phyloP scores from a whole-genome alignment of 2,329 filamentous ascomycete species.

The Penicillium sp. region DNA sequence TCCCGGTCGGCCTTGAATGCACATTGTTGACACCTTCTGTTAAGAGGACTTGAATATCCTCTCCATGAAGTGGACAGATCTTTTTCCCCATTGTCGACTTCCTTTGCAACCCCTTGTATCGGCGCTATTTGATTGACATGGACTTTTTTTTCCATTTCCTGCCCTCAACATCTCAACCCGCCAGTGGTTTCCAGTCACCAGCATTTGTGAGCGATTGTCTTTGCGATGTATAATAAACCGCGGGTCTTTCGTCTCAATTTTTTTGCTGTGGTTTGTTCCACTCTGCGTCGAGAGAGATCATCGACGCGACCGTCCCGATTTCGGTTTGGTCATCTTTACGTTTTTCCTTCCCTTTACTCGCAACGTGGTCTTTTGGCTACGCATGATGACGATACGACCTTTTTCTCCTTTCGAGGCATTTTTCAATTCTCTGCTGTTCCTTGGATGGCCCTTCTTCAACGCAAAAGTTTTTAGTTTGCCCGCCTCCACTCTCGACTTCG shows the following conservation, averaged over 20 bases:
- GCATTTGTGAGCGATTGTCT: constrained; percentile 17
- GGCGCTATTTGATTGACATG: constrained; percentile 17
- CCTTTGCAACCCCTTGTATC: constrained; percentile 17
- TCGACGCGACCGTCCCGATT: constrained; percentile 14
- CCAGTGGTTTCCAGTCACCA: constrained; percentile 6
- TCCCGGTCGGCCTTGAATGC: constrained; percentile 3
- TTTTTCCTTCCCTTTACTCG: constrained; percentile 5
- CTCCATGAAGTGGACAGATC: constrained; percentile 14
- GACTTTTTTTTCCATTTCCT: constrained; percentile 2
- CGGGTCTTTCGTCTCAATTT: constrained; percentile 19
- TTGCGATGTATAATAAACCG: constrained; percentile 42
- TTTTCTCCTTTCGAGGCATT: constrained; percentile 22
- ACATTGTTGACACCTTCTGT: constrained; percentile 21
- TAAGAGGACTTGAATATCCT: constrained; percentile 20
- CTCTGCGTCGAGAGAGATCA: constrained; percentile 15
- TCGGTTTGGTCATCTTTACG: constrained; percentile 10
- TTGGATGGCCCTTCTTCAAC: constrained; percentile 15
- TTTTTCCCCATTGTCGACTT: constrained; percentile 13
- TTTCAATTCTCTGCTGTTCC: constrained; percentile 24
- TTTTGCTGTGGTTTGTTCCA: constrained; percentile 6
- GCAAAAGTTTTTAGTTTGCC: constrained; percentile 24
- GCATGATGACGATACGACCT: constrained; percentile 26
- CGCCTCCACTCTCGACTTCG: constrained; percentile 15
- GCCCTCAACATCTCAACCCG: constrained; percentile 5
- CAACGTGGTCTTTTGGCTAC: constrained; percentile 10